Base-by-base conservation (phyloP, 306 rosid genomes). In the Carpinus viminea region DNA sequence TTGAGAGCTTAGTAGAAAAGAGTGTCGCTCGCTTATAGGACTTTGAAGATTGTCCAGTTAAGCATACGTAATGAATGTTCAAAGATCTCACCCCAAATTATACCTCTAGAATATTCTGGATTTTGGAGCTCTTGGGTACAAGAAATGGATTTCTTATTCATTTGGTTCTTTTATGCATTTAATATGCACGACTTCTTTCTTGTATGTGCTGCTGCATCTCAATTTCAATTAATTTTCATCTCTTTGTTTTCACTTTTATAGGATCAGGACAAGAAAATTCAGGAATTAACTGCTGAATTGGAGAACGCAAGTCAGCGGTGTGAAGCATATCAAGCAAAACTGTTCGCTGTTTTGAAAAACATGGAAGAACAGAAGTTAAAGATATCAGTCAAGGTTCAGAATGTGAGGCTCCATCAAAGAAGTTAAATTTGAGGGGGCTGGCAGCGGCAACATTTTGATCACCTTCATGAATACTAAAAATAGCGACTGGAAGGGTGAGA, bases 301-400 rank as follows among this genome's bases (percentile, higher is more conserved):
- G 84, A 78, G 65, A 71, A 45, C 28, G 83, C 87, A 57, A 72
- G 80, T 76, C 77, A 69, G 68, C 79, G 60, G 48, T 86, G 87
- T 70, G 84, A 86, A 81, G 85, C 82, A 53, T 84, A 78, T 56
- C 57, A 78, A 73, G 78, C 68, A 47, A 86, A 86, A 60, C 78
- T 86, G 56, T 71, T 76, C 8, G 66, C 53, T 45, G 61, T 84
- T 26, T 51, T 86, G 78, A 81, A 86, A 51, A 82, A 81, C 26
- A 75, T 86, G 87, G 87, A 86, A 73, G 90, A 81, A 68, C 80
- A 80, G 55, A 81, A 81, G 80, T 68, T 83, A 31, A 81, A 81
- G 55, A 68, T 86, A 78, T 83, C 78, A 15, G 84, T 81, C 50
- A 78, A 79, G 65, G 86, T 82, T 78, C 73, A 75, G 86, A 81